These are phyloP conservation scores for Trametes gibbosa DNA, from an alignment of 768 basidiomycete genomes.

Conservation along the genomic window DNA sequence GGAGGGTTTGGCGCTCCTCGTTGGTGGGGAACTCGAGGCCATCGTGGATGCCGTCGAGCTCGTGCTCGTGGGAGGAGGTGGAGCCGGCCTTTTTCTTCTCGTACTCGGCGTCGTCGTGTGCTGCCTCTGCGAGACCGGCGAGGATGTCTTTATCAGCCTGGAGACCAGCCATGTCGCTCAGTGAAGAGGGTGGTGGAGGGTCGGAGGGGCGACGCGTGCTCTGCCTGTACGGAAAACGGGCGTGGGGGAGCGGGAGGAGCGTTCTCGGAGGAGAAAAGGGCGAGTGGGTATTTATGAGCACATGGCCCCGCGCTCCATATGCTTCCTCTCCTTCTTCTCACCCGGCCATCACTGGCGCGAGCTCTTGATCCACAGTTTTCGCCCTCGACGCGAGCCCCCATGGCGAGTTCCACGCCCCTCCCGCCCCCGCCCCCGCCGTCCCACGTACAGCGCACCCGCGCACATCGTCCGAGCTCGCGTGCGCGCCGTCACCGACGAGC, in stretches of 20 bases:
- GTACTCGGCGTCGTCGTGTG: slow-evolving; percentile 18
- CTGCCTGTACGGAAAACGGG: background rate
- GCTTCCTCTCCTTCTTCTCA: background rate
- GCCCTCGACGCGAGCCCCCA: background rate
- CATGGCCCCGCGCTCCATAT: slow-evolving; percentile 12
- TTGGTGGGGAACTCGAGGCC: slow-evolving; percentile 63
- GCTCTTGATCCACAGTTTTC: background rate
- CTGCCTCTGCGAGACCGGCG: slow-evolving; percentile 24
- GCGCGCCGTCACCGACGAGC: background rate
- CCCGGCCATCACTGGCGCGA: slow-evolving; percentile 3
- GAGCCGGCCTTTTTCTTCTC: slow-evolving; percentile 27
- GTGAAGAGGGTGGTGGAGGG: slow-evolving; percentile 4
- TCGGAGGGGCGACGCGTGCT: background rate
- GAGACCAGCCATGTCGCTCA: slow-evolving; percentile 24
- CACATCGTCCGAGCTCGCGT: background rate
- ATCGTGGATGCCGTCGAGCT: slow-evolving; percentile 42
- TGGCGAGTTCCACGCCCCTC: background rate
- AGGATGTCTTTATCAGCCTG: slow-evolving; percentile 24
- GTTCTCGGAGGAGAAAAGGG: background rate
- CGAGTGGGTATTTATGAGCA: slow-evolving; percentile 3
- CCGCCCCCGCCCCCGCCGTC: background rate
- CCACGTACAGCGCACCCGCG: background rate
- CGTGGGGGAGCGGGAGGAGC: slow-evolving; percentile 4
- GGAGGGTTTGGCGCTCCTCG: slow-evolving; percentile 55
- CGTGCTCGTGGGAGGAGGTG: slow-evolving; percentile 24